Evolutionary conservation across 2,329 filamentous ascomycete species (phyloP).

Genomic region (Aspergillus eucalypticola): DNA sequence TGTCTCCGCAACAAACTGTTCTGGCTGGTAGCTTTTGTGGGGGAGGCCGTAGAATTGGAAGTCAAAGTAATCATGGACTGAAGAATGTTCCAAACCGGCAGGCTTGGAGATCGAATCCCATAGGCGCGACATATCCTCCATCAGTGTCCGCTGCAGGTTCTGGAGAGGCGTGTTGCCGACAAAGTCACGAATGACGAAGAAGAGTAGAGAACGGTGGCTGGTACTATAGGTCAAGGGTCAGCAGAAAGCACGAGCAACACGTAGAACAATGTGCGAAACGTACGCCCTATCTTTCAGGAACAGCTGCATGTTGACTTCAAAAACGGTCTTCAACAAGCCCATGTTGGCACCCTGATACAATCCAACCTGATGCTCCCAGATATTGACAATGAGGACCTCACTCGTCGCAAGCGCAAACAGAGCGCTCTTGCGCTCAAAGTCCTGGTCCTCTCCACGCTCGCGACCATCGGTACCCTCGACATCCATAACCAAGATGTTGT

Average conservation of each 20-base stretch:
- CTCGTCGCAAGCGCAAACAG: conserved; percentile 96
- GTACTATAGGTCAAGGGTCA: conserved; percentile 56
- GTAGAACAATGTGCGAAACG: conserved; percentile 31
- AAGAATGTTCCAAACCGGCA: conserved; percentile 78
- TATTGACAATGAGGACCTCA: conserved; percentile 96
- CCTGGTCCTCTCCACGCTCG: conserved; percentile 95
- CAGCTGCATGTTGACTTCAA: conserved; percentile 95
- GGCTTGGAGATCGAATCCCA: conserved; percentile 95
- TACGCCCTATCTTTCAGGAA: conserved; percentile 95
- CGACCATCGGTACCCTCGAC: conserved; percentile 96
- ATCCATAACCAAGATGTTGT: conserved; percentile 99
- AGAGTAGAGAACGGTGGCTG: conserved; percentile 84
- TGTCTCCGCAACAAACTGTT: conserved; percentile 82
- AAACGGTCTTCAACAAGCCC: conserved; percentile 97
- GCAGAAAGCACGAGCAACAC: conserved; percentile 19
- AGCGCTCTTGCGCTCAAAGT: conserved; percentile 97
- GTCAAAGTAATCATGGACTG: conserved; percentile 97
- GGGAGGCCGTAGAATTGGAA: conserved; percentile 95
- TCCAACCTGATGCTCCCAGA: conserved; percentile 98
- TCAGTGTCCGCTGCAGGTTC: conserved; percentile 85
- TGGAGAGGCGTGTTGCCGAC: conserved; percentile 85
- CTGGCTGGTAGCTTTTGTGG: conserved; percentile 93
- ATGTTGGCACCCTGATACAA: conserved; percentile 98
- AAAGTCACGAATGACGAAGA: conserved; percentile 98
- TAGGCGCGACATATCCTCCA: conserved; percentile 87